Evolutionary conservation across 1,139 yeast species (phyloP), one percentile per base, ranked within the genome.

Genomic region (Lipomyces yarrowii): DNA sequence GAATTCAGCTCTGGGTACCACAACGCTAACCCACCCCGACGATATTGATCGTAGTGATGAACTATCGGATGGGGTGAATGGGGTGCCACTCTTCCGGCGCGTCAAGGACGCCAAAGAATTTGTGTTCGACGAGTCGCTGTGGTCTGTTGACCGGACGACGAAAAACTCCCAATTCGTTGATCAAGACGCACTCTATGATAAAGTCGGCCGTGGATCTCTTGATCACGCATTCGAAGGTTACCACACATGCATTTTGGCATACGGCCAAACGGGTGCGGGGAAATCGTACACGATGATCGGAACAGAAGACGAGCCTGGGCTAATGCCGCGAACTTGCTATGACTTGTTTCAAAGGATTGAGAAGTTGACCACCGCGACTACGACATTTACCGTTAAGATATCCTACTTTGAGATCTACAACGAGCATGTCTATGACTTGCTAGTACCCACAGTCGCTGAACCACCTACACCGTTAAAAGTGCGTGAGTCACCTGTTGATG

Each of bases 211-310:
- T 1, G 86, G 84, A 59, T 80, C 87, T 68, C 76, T 89, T 32
- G 81, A 83, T 42, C 91, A 89, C 73, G 83, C 87, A 53, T 80
- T 88, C 71, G 83, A 82, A 64, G 96, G 96, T 0, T 89, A 83
- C 75, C 88, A 89, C 74, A 87, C 90, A n/a, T 88, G 93, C 74
- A 82, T 89, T n/a, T 80, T 89, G 71, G 93, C 94, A 0, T 79
- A 89, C 72, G 70, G 96, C 2, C 93, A 88, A 74, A 88, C 93
- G 0, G 89, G 92, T 1, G 82, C 86, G 0, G 93, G 93, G 1
- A 88, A 88, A 73, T 86, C 92, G 0, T 84, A 80, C 72, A 88
- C 93, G 1, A 88, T 88, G 91, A 85, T 87, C 86, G 93, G 93
- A 0, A 73, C 75, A 15, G 76, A 78, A 0, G 71, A 71, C 10